Conservation (phyloP, 139 green algal genomes). For the Closterium sp. region DNA sequence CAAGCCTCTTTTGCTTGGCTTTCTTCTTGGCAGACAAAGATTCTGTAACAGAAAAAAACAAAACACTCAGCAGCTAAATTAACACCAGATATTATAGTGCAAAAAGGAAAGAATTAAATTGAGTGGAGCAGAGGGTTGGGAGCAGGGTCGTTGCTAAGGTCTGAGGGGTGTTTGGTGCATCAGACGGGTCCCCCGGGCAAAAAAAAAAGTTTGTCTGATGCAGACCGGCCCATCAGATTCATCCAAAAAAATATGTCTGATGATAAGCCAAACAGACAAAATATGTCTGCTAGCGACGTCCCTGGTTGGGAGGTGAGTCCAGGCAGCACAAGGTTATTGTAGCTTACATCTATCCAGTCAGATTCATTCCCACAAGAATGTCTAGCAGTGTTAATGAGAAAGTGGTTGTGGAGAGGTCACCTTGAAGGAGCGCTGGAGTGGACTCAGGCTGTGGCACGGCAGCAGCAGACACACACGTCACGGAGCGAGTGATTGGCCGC, state of each 20-base stretch:
- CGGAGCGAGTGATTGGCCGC: background rate
- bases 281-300: too few relatives aligned
- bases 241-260: too few relatives aligned
- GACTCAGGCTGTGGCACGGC: background rate
- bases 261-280: too few relatives aligned
- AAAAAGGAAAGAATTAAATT: background rate
- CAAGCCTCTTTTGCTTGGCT: background rate
- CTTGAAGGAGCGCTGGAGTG: background rate
- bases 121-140: background rate
- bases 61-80: background rate
- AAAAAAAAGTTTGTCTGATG: too few relatives aligned
- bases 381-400: too few relatives aligned
- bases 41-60: background rate
- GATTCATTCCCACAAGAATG: background rate
- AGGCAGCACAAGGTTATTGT: background rate
- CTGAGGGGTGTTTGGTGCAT: too few relatives aligned
- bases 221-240: too few relatives aligned
- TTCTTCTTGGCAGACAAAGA: background rate
- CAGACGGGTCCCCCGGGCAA: too few relatives aligned
- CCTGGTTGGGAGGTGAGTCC: background rate
- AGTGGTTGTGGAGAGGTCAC: background rate
- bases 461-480: background rate
- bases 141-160: too few relatives aligned
- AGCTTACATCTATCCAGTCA: background rate
- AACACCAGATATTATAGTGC: background rate